These are phyloP conservation scores for Termitomyces bulborhizus DNA, from an alignment of 768 basidiomycete species.

Conservation along the genomic window DNA sequence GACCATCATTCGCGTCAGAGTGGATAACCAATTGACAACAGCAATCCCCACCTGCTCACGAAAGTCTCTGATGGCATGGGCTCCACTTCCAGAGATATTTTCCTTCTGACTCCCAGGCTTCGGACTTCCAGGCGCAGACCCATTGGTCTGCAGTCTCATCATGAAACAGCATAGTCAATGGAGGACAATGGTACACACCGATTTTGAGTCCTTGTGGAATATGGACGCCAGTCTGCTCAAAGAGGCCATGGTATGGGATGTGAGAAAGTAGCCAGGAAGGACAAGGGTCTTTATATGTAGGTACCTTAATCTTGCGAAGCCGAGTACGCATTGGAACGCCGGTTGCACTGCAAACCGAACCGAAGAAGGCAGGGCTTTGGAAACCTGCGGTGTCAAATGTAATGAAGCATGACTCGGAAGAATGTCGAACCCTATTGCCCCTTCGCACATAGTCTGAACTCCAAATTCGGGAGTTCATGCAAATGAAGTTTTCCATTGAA, in stretches of 20 bases:
- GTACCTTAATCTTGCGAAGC: background rate
- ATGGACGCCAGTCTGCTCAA: slow-evolving; percentile 17
- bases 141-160: slow-evolving; percentile 10
- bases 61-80: slow-evolving; percentile 34
- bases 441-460: too few species aligned
- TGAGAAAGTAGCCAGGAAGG: background rate
- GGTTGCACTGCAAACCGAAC: slow-evolving; percentile 2
- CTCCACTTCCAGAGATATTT: slow-evolving; percentile 13
- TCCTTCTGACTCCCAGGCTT: slow-evolving; percentile 6
- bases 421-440: too few species aligned
- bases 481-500: too few species aligned
- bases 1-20: background rate
- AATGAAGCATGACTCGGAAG: background rate
- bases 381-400: slow-evolving; percentile 3
- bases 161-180: background rate
- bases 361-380: background rate
- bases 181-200: background rate
- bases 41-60: slow-evolving; percentile 32
- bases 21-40: background rate
- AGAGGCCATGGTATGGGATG: slow-evolving; percentile 10
- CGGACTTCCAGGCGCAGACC: slow-evolving; percentile 5
- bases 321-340: background rate
- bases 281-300: slow-evolving; percentile 3
- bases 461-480: too few species aligned
- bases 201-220: slow-evolving; percentile 13